A percentile compares a stretch with the other conserved stretches of the same genome.
Conservation (phyloP, 208 protist species). For the Vickermania spadyakhi region DNA sequence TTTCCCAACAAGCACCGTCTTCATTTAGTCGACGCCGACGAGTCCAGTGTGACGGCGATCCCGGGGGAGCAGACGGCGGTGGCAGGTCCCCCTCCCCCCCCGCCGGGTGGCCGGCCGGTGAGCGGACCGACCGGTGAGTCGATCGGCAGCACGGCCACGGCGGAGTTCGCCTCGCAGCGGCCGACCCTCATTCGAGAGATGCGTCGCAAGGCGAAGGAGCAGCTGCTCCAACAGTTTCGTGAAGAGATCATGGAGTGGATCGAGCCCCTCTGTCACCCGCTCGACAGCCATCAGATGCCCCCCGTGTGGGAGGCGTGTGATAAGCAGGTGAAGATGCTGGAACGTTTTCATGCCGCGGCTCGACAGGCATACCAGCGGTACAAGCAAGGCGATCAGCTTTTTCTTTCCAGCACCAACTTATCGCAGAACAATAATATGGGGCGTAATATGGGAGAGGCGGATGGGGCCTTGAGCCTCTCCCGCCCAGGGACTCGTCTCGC, state of each 20-base stretch:
- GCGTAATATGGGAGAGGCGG: background rate
- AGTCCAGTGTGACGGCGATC: background rate
- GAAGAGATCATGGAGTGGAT: conserved; percentile 33
- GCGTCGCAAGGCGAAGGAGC: conserved; percentile 9
- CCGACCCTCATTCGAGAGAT: conserved; percentile 5
- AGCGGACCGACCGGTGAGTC: background rate
- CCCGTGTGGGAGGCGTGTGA: conserved; percentile 25
- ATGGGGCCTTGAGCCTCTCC: background rate
- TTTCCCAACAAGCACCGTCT: background rate
- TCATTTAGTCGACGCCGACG: background rate
- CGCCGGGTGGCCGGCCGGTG: background rate
- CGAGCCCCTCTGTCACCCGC: conserved; percentile 19
- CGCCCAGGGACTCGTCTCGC: background rate
- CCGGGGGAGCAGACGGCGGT: too few relatives aligned
- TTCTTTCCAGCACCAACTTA: background rate
- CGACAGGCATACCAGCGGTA: conserved; percentile 5
- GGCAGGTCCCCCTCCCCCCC: too few relatives aligned
- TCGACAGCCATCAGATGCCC: conserved; percentile 16
- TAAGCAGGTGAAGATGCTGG: conserved; percentile 21
- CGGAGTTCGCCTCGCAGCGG: background rate
- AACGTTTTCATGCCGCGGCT: conserved; percentile 21
- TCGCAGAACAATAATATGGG: background rate
- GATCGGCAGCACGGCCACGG: background rate
- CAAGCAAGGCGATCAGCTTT: background rate
- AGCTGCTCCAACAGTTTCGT: conserved; percentile 13